Base-by-base conservation (phyloP, 2,329 filamentous ascomycete genomes). In the Penicillium sp. region DNA sequence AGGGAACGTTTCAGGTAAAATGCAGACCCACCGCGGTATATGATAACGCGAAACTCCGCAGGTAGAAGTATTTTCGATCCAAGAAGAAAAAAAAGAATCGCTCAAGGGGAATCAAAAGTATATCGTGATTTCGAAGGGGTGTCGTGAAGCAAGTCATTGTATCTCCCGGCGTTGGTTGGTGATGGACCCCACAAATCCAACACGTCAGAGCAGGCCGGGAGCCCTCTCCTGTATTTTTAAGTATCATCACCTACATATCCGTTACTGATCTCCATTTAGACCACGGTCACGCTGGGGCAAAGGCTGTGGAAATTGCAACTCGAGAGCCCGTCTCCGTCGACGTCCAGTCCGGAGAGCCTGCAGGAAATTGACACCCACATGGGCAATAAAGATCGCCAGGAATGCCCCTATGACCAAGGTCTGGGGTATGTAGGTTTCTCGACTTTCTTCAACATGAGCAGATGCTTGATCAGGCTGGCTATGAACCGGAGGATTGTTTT, bases 351-450 rank as follows among this genome's bases (percentile, higher is more conserved):
- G 62, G 51, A 67, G n/a, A 16, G 63, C 60, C 21, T 71, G 68
- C 26, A 67, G 24, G 13, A 67, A 57, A 31, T 71, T 70, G 46
- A 64, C 52, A 16, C 61, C 67, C 33, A 72, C 55, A 42, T 71
- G 71, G 2, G 61, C 63, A 21, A 66, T 48, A 23, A 73, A 69
- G 9, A 72, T 62, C 3, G 62, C 61, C 10, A 72, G 43, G 18
- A 74, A 70, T 3, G 67, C 59, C 6, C 66, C 70, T 34, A 73
- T 49, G 2, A 74, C 66, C 19, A 73, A 44, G 9, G 68, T 70
- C 33, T 71, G 71, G 16, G 70, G 60, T 34, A 74, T 47, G 45
- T 69, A 67, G 1, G 65, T 62, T 29, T 64, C 61, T 1, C 61
- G 39, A 2, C 55, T 49, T 16, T 51, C 53, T 9, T 51, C 46